These are phyloP conservation scores for Tritrichomonas musculus DNA, from an alignment of 208 protist genomes.

Conservation along the genomic window DNA sequence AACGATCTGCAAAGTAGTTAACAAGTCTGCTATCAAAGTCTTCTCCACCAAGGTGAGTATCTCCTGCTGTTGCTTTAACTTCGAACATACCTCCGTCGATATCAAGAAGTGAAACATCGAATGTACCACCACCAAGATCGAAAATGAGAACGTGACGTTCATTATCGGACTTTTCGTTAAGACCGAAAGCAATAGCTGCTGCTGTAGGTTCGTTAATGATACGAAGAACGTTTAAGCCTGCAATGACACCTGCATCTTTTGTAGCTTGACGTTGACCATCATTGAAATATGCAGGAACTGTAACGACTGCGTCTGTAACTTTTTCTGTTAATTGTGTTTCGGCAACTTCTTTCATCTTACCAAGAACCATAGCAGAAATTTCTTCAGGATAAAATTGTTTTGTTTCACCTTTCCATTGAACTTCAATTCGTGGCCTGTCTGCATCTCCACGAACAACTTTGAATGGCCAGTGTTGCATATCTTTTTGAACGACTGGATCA, in stretches of 20 bases:
- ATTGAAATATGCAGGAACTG: slow-evolving; percentile 95
- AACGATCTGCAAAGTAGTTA: slow-evolving; percentile 87
- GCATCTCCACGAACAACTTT: slow-evolving; percentile 66
- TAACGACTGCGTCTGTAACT: slow-evolving; percentile 57
- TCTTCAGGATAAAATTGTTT: slow-evolving; percentile 71
- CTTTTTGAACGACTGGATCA: slow-evolving; percentile 56
- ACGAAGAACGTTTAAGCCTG: slow-evolving; percentile 91
- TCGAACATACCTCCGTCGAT: slow-evolving; percentile 85
- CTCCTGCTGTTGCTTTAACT: slow-evolving; percentile 78
- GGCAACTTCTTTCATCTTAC: slow-evolving; percentile 55
- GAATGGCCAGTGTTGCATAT: slow-evolving; percentile 71
- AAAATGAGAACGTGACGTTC: slow-evolving; percentile 41
- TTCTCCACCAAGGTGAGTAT: slow-evolving; percentile 95
- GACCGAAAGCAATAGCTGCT: slow-evolving; percentile 57
- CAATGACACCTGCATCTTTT: slow-evolving; percentile 89
- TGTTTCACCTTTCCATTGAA: slow-evolving; percentile 66
- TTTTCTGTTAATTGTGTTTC: slow-evolving; percentile 75
- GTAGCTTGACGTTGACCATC: slow-evolving; percentile 91
- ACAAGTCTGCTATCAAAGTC: slow-evolving; percentile 82
- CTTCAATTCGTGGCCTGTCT: slow-evolving; percentile 63
- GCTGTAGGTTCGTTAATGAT: slow-evolving; percentile 78
- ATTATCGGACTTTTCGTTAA: slow-evolving; percentile 36
- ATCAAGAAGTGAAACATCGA: slow-evolving; percentile 92
- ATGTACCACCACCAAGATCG: slow-evolving; percentile 66
- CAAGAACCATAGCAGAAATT: slow-evolving; percentile 88